Base-by-base conservation (phyloP, 768 basidiomycete species). In the Kockovaella imperatae region DNA sequence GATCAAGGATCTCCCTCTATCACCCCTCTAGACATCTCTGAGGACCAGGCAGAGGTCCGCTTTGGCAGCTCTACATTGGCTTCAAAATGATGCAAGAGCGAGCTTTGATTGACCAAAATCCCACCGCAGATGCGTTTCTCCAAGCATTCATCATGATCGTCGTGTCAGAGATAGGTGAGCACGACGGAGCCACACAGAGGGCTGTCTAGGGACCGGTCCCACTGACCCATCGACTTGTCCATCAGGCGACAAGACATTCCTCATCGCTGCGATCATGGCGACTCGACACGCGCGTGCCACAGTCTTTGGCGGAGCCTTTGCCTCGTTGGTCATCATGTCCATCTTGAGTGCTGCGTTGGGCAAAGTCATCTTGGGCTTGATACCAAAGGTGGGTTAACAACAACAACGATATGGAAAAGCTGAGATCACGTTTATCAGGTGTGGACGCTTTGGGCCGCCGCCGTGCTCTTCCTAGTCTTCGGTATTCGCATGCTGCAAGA, bases 331-430 rank as follows among this genome's bases (percentile, higher is more conserved):
- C 45, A 72, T 95, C 69, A 99, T 99, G 95, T 90, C 87, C 41
- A 75, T 91, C 34, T 80, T 97, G 42, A 90, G 87, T 13, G 89
- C 93, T 10, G 84, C 81, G n/a, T 78, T 97, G 76, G 95, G 95
- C 0, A 84, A 88, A 65, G 74, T 97, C 38, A 79, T 99, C 0
- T 85, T 89, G 0, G 79, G 83, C 0, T 78, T 97, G 30, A 78
- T 93, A 34, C 89, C 91, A 7, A 77, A 68, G 38, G 69, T 70
- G 44, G 49, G 69, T 55, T 10, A 11, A 36, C 32, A 42, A 29
- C 8, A 36, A 11, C 14, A 11, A 28, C 36, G 8, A 11, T 21
- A 13, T 11, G 35, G 28, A 17, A 15, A 25, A 4, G 43, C 26
- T 41, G 39, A 38, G 8, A 13, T 11, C 43, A 15, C 11, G 7